Base-by-base conservation (phyloP, 2,329 filamentous ascomycete genomes). In the Zalaria sp. region DNA sequence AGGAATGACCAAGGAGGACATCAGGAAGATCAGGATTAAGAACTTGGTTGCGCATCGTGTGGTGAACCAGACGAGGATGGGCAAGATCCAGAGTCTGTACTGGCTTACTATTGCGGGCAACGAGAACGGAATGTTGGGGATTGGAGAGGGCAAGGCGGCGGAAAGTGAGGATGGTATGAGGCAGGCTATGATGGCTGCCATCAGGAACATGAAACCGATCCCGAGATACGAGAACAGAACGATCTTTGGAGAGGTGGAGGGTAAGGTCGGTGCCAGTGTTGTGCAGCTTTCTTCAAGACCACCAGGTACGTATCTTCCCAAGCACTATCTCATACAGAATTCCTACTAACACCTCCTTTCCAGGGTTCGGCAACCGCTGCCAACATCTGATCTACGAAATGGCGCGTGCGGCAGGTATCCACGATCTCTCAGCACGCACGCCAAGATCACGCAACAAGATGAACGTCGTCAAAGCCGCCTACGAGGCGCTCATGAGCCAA, bases 381-480 rank as follows among this genome's bases (percentile, higher is more conserved):
- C 86, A 93, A 53, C 78, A 84, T 58, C 77, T 87, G 49, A 89
- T 98, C 61, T 96, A 88, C 64, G 89, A 98, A 63, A 87, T 98
- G 70, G 88, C 84, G 57, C 82, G 86, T 49, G 79, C 80, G 38
- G 83, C 79, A 34, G 91, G 91, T 49, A 86, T 98, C 55, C 72
- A 81, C 49, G 91, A 98, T 60, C 75, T 98, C 29, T 75, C 87
- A 10, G 88, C 85, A 38, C 75, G 75, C 51, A 88, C 93, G 47
- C 79, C 81, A 32, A 81, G 89, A 37, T 85, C 85, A 47, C 77
- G 88, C 55, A 96, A 94, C 71, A 86, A 87, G 52, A 94, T 96
- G 87, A 98, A 98, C 69, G 85, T 88, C 11, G 83, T 94, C 65
- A 95, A 95, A 68, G 91, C 91, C 9, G 75, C 86, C 34, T 84